Base-by-base conservation (phyloP, 1,284 basidiomycete species). In the Tylopilus sp. region DNA sequence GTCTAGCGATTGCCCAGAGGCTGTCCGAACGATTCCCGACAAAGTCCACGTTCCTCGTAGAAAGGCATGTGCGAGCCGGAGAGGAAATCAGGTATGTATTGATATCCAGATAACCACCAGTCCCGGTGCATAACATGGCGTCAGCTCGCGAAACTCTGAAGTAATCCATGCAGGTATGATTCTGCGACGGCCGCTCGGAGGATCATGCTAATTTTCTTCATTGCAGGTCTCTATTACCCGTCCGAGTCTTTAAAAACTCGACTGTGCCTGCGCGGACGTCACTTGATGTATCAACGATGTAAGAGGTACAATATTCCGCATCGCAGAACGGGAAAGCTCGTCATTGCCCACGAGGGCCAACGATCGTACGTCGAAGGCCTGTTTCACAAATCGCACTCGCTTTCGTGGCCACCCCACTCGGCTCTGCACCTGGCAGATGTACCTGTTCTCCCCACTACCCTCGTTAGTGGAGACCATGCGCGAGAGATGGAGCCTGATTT, bases 141-240 rank as follows among this genome's bases (percentile, higher is more conserved):
- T 19, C 51, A 94, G 91, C 65, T 93, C 93, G 33, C 84, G 96
- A 18, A 97, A 97, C 66, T 96, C 92, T 1, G 96, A 98, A 63
- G 96, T 99, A 13, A 89, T 97, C 37, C 95, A 97, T 70, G 91
- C 92, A 53, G 91, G 90, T 82, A 60, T 48, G 63, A 57, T 31
- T 23, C 18, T 41, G 13, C 31, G 31, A 44, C 11, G 39, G 25
- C 18, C 41, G 28, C 13, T 26, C 34, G 31, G 4, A 44, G 34
- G 11, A 12, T 9, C 35, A 53, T 2, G 41, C 48, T 29, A 30
- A 15, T 13, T 19, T 15, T 15, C 28, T 25, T 28, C 15, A n/a
- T 41, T 35, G n/a, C 46, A 88, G 86, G 86, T 11, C 70, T 90
- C 2, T 89, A 89, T 59, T 98, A 98, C 64, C 95, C 95, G 0